Percentiles rank a stretch among this genome's conserved stretches.
These are phyloP conservation scores for Phylloboletellus chloephorus DNA, from an alignment of 1,284 basidiomycete species.

Conservation along the genomic window DNA sequence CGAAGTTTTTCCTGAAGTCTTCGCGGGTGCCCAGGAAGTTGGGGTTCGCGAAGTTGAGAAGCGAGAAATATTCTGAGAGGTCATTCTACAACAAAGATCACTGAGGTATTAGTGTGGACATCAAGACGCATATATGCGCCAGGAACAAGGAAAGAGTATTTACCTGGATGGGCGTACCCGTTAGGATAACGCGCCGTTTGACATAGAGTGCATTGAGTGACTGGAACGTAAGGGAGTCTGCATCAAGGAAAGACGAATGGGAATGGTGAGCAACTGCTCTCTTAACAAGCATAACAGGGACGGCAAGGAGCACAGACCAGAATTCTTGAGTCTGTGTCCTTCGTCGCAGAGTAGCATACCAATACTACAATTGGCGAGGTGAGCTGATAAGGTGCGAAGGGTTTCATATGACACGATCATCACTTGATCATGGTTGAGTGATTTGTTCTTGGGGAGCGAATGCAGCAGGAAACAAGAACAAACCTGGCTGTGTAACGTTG, in stretches of 20 bases:
- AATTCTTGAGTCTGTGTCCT: slow-evolving; percentile 96
- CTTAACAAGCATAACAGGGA: background rate
- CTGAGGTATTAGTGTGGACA: background rate
- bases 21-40: slow-evolving; percentile 88
- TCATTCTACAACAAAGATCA: slow-evolving; percentile 63
- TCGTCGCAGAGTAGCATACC: slow-evolving; percentile 95
- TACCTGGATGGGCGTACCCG: slow-evolving; percentile 94
- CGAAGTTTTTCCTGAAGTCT: slow-evolving; percentile 96
- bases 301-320: slow-evolving; percentile 49
- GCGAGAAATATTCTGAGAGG: slow-evolving; percentile 93
- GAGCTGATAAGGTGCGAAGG: slow-evolving; percentile 73
- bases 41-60: slow-evolving; percentile 96
- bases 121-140: slow-evolving; percentile 6
- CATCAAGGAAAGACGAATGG: slow-evolving; percentile 3
- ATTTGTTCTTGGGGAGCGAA: background rate
- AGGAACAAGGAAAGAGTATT: background rate
- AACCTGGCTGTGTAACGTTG: slow-evolving; percentile 86
- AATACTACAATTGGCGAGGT: slow-evolving; percentile 77
- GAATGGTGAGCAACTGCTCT: slow-evolving; percentile 12
- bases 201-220: slow-evolving; percentile 84
- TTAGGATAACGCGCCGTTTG: slow-evolving; percentile 91
- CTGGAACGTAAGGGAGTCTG: slow-evolving; percentile 87
- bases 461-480: slow-evolving; percentile 16
- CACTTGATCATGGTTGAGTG: slow-evolving; percentile 45
- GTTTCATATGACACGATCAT: slow-evolving; percentile 99